Conservation (phyloP, 78 protist species). For the Protostelium mycophagum region DNA sequence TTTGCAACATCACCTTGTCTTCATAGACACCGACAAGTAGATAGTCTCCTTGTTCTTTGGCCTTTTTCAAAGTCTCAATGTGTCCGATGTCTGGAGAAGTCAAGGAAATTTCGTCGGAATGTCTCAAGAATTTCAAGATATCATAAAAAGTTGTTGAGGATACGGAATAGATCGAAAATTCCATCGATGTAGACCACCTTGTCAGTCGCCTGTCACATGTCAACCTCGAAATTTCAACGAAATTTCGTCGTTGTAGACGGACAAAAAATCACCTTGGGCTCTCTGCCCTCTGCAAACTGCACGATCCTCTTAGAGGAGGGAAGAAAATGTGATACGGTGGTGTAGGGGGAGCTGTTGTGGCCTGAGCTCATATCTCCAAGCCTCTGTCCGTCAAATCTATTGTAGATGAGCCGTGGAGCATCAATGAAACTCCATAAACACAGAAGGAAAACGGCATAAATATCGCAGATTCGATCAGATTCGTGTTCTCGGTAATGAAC, state of each 20-base stretch:
- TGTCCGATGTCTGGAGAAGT: conserved; percentile 77
- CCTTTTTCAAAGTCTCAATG: conserved; percentile 65
- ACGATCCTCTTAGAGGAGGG: conserved; percentile 63
- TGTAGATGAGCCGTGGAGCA: neutral
- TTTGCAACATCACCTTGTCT: conserved; percentile 66
- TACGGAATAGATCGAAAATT: conserved; percentile 89
- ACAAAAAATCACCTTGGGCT: conserved; percentile 32
- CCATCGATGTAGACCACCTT: conserved; percentile 93
- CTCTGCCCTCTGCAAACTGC: conserved; percentile 63
- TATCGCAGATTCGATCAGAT: too few relatives aligned
- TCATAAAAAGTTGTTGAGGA: too few relatives aligned
- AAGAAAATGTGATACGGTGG: conserved; percentile 65
- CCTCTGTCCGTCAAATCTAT: neutral
- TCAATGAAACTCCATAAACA: too few relatives aligned
- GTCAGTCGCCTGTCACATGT: conserved; percentile 48
- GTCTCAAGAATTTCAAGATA: neutral
- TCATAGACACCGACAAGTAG: conserved; percentile 89
- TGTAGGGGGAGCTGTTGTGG: conserved; percentile 40
- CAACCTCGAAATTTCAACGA: neutral
- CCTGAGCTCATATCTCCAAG: neutral
- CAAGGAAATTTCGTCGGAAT: neutral
- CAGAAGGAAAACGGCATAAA: too few relatives aligned
- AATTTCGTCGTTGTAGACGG: too few relatives aligned
- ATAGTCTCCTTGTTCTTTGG: conserved; percentile 81
- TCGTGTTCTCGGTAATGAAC: too few relatives aligned